Evolutionary conservation across 2,329 filamentous ascomycete genomes (phyloP), one percentile per base, ranked within the genome.

Genomic region (Cercospora sp.): DNA sequence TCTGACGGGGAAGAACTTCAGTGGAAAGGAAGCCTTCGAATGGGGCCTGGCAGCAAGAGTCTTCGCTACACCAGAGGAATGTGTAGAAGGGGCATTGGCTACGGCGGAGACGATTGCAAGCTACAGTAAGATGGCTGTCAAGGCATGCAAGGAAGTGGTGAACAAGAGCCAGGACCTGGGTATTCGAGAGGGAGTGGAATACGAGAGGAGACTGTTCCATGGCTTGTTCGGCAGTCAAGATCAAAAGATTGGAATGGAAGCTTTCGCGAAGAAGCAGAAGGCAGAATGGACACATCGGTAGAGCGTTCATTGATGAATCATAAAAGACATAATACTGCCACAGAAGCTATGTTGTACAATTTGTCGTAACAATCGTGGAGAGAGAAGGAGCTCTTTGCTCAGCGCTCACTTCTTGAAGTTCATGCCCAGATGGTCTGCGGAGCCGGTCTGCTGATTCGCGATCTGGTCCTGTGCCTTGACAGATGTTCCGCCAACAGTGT

Each of bases 161-260:
- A 97, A 98, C 80, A 98, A 97, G 89, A 97, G 93, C 80, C 94
- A 98, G 84, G 95, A 99, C 75, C 81, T 97, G 73, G 85, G 90
- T 3, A 83, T 99, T 68, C 84, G 91, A 74, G 95, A 98, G 77
- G 95, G 95, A 13, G 91, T 99, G 1, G 95, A 99, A 82, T 98
- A 89, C 81, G 95, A 99, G 86, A 87, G 95, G 77, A 87, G 94
- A 63, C 86, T 98, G 36, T 99, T 99, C 85, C 95, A 99, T 81
- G 87, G 89, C 28, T 78, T 97, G 76, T 99, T 99, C 83, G 95
- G 94, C 23, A 96, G 91, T 79, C 87, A 92, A 82, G 95, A 99
- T 81, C 95, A 99, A 83, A 99, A 98, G 86, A 92, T 97, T 79
- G 85, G 87, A 12, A 90, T 98, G 95, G 90, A 90, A 79, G 95